Evolutionary conservation across 2,329 filamentous ascomycete species (phyloP).

Genomic region (Xylaria sp.): DNA sequence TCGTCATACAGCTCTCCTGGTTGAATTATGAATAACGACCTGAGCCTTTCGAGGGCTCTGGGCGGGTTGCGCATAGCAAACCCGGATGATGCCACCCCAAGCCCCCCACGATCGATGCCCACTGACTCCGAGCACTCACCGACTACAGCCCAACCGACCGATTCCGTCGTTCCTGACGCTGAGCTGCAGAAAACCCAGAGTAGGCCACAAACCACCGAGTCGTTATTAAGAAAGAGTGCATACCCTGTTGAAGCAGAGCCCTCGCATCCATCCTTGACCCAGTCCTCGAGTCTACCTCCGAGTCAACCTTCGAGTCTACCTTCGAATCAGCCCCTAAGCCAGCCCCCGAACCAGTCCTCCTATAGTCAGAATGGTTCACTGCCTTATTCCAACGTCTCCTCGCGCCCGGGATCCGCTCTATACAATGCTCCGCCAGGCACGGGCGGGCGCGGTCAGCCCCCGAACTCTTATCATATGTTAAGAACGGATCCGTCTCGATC

Average conservation of each 20-base stretch:
- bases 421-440: conserved; percentile 26
- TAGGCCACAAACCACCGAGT: conserved; percentile 21
- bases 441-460: conserved; percentile 33
- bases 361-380: conserved; percentile 24
- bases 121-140: conserved; percentile 30
- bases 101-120: conserved; percentile 30
- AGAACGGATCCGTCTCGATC: conserved; percentile 55
- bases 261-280: conserved; percentile 24
- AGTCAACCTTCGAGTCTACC: conserved; percentile 24
- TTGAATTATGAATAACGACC: conserved; percentile 74
- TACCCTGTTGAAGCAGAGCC: conserved; percentile 24
- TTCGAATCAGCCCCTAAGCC: not conserved
- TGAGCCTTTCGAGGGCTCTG: conserved; percentile 86
- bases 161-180: conserved; percentile 21
- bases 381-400: conserved; percentile 27
- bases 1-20: not conserved
- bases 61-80: conserved; percentile 96
- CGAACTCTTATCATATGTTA: conserved; percentile 39
- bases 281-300: conserved; percentile 16
- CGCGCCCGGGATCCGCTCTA: conserved; percentile 32
- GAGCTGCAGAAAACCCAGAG: conserved; percentile 24
- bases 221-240: conserved; percentile 20
- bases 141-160: conserved; percentile 20
- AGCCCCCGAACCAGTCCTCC: conserved; percentile 21
- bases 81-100: conserved; percentile 65